These are phyloP conservation scores for Amanita pseudoporphyria DNA, from an alignment of 768 basidiomycete species.

Conservation along the genomic window DNA sequence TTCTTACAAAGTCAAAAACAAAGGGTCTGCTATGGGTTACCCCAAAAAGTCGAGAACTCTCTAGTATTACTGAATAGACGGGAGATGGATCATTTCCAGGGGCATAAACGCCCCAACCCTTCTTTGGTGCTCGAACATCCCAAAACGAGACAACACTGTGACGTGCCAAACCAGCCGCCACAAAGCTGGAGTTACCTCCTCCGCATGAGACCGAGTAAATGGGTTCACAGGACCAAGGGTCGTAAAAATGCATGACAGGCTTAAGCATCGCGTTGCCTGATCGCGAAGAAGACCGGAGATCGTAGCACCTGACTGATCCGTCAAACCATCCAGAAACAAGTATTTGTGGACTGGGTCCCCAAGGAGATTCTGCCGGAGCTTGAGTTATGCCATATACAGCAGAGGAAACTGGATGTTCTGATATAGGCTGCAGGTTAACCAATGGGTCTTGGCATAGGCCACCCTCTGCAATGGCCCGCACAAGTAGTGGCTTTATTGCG, in stretches of 20 bases:
- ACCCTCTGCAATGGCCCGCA: constrained; percentile 43
- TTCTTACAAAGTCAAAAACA: constrained; percentile 63
- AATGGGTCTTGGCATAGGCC: constrained; percentile 38
- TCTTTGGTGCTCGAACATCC: constrained; percentile 56
- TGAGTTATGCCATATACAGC: constrained; percentile 69
- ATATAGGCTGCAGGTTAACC: constrained; percentile 33
- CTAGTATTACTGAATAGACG: constrained; percentile 64
- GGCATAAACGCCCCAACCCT: constrained; percentile 72
- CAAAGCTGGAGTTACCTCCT: constrained; percentile 53
- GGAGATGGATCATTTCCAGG: constrained; percentile 75
- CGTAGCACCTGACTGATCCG: constrained; percentile 62
- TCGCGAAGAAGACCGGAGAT: constrained; percentile 47
- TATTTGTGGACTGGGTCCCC: constrained; percentile 64
- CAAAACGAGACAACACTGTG: constrained; percentile 76
- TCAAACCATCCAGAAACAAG: constrained; percentile 81
- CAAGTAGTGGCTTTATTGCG: constrained; percentile 45
- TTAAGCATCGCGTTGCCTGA: constrained; percentile 21
- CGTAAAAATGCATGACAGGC: constrained; percentile 52
- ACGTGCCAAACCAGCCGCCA: constrained; percentile 70
- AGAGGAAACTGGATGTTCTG: constrained; percentile 22
- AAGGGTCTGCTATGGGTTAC: constrained; percentile 71
- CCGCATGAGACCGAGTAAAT: constrained; percentile 72
- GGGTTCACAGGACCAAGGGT: constrained; percentile 64
- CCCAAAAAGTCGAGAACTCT: constrained; percentile 73
- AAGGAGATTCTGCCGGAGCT: constrained; percentile 51